Evolutionary conservation across 257 asterid genomes (phyloP), one percentile per base, ranked within the genome.

Genomic region (Hygrophila difformis): DNA sequence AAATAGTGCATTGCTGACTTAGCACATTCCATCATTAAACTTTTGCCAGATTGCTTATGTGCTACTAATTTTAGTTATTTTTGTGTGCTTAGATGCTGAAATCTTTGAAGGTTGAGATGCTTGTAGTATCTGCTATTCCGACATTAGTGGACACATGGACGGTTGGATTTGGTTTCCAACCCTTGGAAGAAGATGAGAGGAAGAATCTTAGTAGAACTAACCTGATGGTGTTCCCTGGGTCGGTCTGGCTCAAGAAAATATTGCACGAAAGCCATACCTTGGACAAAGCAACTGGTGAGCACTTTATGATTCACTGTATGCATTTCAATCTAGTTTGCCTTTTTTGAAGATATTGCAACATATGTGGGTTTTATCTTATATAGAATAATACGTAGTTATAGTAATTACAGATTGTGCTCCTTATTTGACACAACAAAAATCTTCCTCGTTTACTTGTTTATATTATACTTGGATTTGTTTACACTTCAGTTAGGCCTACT

Each of bases 191-290:
- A 47, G 57, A 68, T 6, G 98, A 89, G 64, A 82, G 46, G 59
- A 75, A 18, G 42, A 63, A 73, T 45, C 68, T 89, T 17, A 79
- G 93, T 62, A 56, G 71, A 60, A 55, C 65, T 53, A 89, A 74
- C 73, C 77, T 91, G 15, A 86, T 86, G 96, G 96, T 91, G 36
- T 91, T 91, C 59, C 96, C 95, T 12, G 94, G 95, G 49, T 51
- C 94, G 0, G 73, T 86, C 34, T 86, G 95, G 95, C 66, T 91
- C 63, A 80, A 75, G 79, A 91, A 82, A 72, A 48, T 48, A 31
- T 35, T 84, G 58, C 69, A 44, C 44, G 66, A 61, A 28, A 62
- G 45, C 47, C 10, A 3, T 33, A 5, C 50, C 41, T 16, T 51
- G 1, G 60, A 44, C 37, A 65, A 66, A 53, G 49, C 6, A 54